Percentiles rank a stretch among this genome's conserved stretches.
phyloP scores from a whole-genome alignment of 305 asterid species.

The Fraxinus ornus region DNA sequence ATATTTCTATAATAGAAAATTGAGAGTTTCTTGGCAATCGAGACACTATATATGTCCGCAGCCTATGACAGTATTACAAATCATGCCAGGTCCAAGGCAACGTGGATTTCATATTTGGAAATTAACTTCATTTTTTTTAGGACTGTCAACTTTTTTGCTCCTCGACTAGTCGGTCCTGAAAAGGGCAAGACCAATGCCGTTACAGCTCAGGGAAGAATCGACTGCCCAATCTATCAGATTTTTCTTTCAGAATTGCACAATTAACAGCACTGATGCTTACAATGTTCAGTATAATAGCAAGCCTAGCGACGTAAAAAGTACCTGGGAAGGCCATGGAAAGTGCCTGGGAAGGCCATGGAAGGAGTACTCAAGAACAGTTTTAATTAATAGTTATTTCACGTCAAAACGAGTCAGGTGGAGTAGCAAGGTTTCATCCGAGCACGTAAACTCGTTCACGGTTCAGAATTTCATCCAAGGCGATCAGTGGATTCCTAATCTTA shows the following conservation, averaged over 20 bases:
- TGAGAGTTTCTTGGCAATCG: slow-evolving; percentile 65
- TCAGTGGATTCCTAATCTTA: slow-evolving; percentile 48
- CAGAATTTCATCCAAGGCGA: slow-evolving; percentile 67
- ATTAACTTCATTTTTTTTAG: slow-evolving; percentile 49
- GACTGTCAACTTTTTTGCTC: slow-evolving; percentile 46
- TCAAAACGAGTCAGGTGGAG: slow-evolving; percentile 54
- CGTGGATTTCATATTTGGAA: slow-evolving; percentile 68
- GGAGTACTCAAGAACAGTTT: slow-evolving; percentile 54
- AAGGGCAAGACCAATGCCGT: slow-evolving; percentile 51
- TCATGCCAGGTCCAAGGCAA: slow-evolving; percentile 55
- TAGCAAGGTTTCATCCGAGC: slow-evolving; percentile 44
- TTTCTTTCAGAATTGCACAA: slow-evolving; percentile 49
- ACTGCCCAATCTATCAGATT: slow-evolving; percentile 53
- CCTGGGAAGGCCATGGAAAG: slow-evolving; percentile 22
- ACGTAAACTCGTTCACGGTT: slow-evolving; percentile 38
- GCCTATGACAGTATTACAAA: slow-evolving; percentile 59
- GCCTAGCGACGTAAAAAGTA: slow-evolving; percentile 39
- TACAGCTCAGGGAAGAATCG: slow-evolving; percentile 60
- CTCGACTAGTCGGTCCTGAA: slow-evolving; percentile 40
- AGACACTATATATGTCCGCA: slow-evolving; percentile 62
- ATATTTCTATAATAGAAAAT: slow-evolving; percentile 43
- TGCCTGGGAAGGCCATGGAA: slow-evolving; percentile 25
- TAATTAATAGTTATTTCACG: slow-evolving; percentile 35
- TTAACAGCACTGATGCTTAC: slow-evolving; percentile 57
- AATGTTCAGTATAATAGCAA: slow-evolving; percentile 39